Evolutionary conservation across 139 green algal species (phyloP).

Genomic region (Zygnema cylindricum): DNA sequence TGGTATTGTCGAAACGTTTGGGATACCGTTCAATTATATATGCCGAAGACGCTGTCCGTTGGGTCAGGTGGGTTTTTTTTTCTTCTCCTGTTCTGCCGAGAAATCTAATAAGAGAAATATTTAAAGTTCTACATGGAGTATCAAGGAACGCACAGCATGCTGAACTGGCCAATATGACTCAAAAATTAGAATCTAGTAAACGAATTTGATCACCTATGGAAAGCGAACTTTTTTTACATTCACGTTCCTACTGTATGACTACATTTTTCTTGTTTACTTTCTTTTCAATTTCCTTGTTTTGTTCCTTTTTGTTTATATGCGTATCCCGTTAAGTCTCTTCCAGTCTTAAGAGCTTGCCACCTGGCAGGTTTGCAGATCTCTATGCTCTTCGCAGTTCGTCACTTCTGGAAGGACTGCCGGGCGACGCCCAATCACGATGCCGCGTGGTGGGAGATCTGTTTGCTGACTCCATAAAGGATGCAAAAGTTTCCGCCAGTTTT

Average conservation of each 20-base stretch:
- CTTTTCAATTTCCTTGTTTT: too few relatives aligned
- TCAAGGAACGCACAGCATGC: too few relatives aligned
- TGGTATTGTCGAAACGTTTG: conserved; percentile 37
- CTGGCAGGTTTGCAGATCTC: conserved; percentile 46
- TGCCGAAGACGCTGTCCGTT: conserved; percentile 48
- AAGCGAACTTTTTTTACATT: too few relatives aligned
- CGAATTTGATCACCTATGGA: too few relatives aligned
- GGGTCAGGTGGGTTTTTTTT: conserved; percentile 34
- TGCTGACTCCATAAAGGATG: conserved; percentile 29
- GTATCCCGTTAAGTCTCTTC: background rate
- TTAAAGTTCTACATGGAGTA: too few relatives aligned
- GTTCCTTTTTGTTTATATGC: background rate
- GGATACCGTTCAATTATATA: conserved; percentile 42
- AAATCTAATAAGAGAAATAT: too few relatives aligned
- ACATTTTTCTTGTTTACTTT: too few relatives aligned
- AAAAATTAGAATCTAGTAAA: too few relatives aligned
- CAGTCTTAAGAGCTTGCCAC: conserved; percentile 21
- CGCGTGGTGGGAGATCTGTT: conserved; percentile 53
- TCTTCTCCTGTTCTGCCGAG: too few relatives aligned
- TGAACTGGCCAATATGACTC: too few relatives aligned
- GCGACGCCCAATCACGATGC: background rate
- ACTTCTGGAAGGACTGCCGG: conserved; percentile 32
- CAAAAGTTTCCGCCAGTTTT: too few relatives aligned
- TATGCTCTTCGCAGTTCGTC: conserved; percentile 34
- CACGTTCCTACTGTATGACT: too few relatives aligned